Conservation (phyloP, 75 land plant genomes). For the Cunninghamia lanceolata region DNA sequence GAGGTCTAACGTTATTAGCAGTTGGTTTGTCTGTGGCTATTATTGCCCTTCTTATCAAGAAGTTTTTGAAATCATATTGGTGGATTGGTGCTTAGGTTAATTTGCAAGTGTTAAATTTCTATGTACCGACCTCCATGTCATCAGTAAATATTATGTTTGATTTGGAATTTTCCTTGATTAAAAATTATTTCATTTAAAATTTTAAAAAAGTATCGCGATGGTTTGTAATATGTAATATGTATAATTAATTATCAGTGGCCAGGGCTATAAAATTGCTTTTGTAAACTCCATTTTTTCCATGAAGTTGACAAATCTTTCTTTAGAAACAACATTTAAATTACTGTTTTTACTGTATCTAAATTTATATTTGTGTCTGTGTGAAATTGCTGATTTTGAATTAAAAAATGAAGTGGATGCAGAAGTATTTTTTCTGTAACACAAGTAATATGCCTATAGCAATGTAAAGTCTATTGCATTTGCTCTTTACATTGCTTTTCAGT, state of each 20-base stretch:
- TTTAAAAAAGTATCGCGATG: background rate
- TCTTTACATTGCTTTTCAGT: background rate
- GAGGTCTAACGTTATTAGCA: constrained; percentile 48
- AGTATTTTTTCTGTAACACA: background rate
- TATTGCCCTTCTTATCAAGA: constrained; percentile 48
- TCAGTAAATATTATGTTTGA: background rate
- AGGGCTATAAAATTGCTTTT: background rate
- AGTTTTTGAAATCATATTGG: constrained; percentile 37
- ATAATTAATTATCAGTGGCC: background rate
- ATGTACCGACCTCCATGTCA: background rate
- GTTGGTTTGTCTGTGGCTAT: constrained; percentile 60
- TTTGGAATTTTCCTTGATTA: background rate
- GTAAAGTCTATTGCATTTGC: background rate
- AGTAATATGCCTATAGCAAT: background rate
- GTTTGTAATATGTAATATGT: too few relatives aligned
- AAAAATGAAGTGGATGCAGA: background rate
- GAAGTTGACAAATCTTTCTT: background rate
- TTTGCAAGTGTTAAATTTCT: background rate
- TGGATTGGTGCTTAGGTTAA: constrained; percentile 14
- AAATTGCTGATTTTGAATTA: background rate
- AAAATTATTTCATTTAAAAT: background rate
- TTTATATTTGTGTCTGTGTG: background rate
- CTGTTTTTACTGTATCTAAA: background rate
- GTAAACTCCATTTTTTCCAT: background rate
- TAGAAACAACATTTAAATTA: background rate